Evolutionary conservation across 257 asterid genomes (phyloP), one percentile per base, ranked within the genome.

Genomic region (Penstemon newberryi): DNA sequence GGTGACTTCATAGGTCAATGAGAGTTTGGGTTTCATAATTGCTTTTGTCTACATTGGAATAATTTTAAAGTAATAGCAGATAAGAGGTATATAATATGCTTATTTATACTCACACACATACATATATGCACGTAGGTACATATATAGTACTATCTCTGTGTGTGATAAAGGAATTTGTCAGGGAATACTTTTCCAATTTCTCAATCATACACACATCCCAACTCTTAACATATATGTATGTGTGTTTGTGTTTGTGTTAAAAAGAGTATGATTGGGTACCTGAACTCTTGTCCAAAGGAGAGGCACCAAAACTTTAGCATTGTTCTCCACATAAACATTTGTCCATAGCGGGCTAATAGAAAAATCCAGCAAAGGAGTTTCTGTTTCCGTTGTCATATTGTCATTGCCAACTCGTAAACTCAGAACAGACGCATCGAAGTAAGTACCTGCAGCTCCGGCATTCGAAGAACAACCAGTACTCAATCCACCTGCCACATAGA

Each of bases 401-500:
- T 86, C 93, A 71, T 90, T 92, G 83, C 83, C 82, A 60, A 92
- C 97, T 72, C 98, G 85, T 78, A 92, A 83, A 81, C 98, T 92
- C 87, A 92, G 79, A 44, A 90, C 91, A 63, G 85, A 86, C 72
- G 91, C 96, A 84, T 92, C 98, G 59, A 87, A 90, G 76, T 90
- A 90, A 79, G 98, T 92, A 70, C 98, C 98, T 45, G 98, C 96
- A n/a, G 97, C 98, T 76, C 98, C 98, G 71, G 83, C 80, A 88
- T 92, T 92, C 91, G 78, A 70, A n/a, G 86, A 84, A 72, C 98
- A 92, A 39, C 97, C 96, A 70, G 74, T 78, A 82, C 98, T 92
- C 69, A 71, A 65, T 60, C 98, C 98, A 81, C 98, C 98, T 92
- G 86, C 77, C 82, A 78, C 60, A 81, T 64, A 70, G 53, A 75